A percentile compares a stretch with the other conserved stretches of the same genome.
These are phyloP conservation scores for Diplosphaera chodatii DNA, from an alignment of 139 green algal species.

Conservation along the genomic window DNA sequence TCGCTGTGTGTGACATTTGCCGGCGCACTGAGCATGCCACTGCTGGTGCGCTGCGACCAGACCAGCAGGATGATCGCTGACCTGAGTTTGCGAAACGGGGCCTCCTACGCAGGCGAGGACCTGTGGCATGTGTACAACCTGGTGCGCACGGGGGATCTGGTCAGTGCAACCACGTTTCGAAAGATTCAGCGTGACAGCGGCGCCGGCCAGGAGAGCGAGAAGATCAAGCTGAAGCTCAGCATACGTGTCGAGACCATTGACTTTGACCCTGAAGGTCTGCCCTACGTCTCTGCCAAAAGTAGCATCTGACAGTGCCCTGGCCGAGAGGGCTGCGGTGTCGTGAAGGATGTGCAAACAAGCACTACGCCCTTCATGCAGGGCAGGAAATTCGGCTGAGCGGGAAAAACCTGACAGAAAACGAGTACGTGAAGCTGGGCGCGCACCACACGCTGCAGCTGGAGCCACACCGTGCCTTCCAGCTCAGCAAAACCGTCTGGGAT, in stretches of 20 bases:
- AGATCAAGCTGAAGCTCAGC: constrained; percentile 76
- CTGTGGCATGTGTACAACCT: constrained; percentile 93
- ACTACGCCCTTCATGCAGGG: constrained; percentile 14
- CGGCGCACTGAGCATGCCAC: no score
- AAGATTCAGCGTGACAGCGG: constrained; percentile 46
- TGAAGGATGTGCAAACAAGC: no score
- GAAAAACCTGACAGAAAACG: constrained; percentile 71
- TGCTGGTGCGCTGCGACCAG: no score
- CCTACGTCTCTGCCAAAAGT: neutral
- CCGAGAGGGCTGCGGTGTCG: no score
- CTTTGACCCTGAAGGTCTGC: constrained; percentile 75
- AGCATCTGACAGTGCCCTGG: no score
- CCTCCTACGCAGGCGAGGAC: constrained; percentile 86
- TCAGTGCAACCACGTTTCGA: constrained; percentile 43
- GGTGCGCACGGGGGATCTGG: constrained; percentile 61
- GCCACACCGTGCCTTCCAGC: constrained; percentile 66
- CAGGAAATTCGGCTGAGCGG: constrained; percentile 29
- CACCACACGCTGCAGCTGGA: constrained; percentile 95
- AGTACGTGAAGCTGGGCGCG: constrained; percentile 87
- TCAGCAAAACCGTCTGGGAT: constrained; percentile 85
- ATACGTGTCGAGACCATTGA: constrained; percentile 73
- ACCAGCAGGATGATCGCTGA: no score
- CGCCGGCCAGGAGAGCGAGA: constrained; percentile 39
- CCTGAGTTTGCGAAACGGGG: no score
- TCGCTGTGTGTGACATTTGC: neutral